Evolutionary conservation across 1,284 basidiomycete genomes (phyloP).

Genomic region (Papiliotrema flavescens): DNA sequence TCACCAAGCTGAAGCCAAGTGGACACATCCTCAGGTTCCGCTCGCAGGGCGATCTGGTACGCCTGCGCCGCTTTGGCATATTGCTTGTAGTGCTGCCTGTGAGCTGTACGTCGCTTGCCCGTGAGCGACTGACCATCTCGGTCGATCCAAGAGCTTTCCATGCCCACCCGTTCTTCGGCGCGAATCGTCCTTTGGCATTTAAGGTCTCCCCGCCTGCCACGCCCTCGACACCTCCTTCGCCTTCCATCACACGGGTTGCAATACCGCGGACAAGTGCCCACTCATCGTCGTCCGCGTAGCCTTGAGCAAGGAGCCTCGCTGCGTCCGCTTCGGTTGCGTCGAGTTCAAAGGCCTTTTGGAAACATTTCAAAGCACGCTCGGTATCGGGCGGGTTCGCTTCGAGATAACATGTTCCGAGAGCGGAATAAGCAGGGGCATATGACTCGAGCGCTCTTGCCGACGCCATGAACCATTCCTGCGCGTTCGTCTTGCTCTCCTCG

Average conservation of each 20-base stretch:
- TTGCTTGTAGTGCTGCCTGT: constrained; percentile 64
- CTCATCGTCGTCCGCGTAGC: constrained; percentile 87
- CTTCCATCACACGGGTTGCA: constrained; percentile 84
- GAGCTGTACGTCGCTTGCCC: background rate
- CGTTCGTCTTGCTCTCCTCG: constrained; percentile 54
- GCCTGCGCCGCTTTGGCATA: constrained; percentile 76
- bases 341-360: constrained; percentile 97
- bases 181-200: constrained; percentile 51
- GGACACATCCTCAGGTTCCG: constrained; percentile 69
- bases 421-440: constrained; percentile 89
- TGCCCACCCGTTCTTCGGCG: constrained; percentile 88
- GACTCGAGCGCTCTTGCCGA: constrained; percentile 71
- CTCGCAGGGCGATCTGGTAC: constrained; percentile 83
- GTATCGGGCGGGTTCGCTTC: constrained; percentile 69
- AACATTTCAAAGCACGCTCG: constrained; percentile 86
- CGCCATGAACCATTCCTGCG: constrained; percentile 76
- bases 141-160: constrained; percentile 97
- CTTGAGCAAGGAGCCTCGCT: constrained; percentile 75
- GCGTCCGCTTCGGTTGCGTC: constrained; percentile 85
- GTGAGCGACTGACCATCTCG: constrained; percentile 73
- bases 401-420: constrained; percentile 89
- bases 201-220: constrained; percentile 55
- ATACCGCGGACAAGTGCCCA: constrained; percentile 96
- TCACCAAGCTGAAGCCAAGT: constrained; percentile 91
- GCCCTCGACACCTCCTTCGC: constrained; percentile 74